phyloP scores from a whole-genome alignment of 495 filamentous ascomycete genomes.

The Podospora pseudoanserina region DNA sequence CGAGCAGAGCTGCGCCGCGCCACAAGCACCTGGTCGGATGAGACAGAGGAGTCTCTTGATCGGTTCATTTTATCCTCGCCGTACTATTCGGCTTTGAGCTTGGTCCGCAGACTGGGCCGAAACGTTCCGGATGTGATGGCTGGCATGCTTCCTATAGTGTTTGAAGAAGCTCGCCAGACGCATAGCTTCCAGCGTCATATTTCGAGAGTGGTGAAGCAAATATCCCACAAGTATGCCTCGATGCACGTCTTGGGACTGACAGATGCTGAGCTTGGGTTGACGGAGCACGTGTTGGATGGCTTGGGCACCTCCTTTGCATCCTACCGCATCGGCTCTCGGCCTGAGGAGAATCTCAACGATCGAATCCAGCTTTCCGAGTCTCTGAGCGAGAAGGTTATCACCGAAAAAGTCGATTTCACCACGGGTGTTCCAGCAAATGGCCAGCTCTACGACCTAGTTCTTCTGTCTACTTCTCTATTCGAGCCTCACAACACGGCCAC shows the following conservation, averaged over 20 bases:
- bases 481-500: constrained; percentile 8
- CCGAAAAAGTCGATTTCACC: constrained; percentile 28
- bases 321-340: constrained; percentile 25
- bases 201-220: constrained; percentile 37
- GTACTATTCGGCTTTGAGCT: constrained; percentile 28
- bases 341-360: constrained; percentile 19
- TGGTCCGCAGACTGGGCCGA: constrained; percentile 27
- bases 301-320: constrained; percentile 34
- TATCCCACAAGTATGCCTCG: constrained; percentile 39
- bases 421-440: constrained; percentile 5
- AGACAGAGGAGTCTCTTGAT: constrained; percentile 33
- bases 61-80: constrained; percentile 33
- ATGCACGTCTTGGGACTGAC: constrained; percentile 43
- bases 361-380: constrained; percentile 11
- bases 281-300: constrained; percentile 31
- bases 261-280: constrained; percentile 28
- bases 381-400: constrained; percentile 21
- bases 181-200: constrained; percentile 33
- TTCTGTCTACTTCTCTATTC: constrained; percentile 36
- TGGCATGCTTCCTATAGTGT: constrained; percentile 21
- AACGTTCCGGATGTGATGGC: constrained; percentile 28
- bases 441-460: constrained; percentile 35
- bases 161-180: constrained; percentile 33
- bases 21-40: constrained; percentile 24
- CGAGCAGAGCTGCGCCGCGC: background rate